These are phyloP conservation scores for Starmerella vitae DNA, from an alignment of 805 yeast genomes.

Conservation along the genomic window DNA sequence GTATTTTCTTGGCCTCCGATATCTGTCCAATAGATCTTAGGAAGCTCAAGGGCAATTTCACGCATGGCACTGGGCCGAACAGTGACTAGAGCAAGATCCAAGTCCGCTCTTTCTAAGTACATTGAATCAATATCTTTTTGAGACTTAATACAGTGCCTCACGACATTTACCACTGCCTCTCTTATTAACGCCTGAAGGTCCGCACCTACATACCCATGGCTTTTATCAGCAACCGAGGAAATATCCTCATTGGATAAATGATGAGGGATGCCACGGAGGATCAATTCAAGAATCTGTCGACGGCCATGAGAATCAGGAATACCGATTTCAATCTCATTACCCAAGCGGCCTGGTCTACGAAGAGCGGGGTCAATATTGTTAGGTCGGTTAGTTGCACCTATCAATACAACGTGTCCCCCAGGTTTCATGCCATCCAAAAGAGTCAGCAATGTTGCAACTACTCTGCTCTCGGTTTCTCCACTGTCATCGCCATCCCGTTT, in stretches of 20 bases:
- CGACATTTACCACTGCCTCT: conserved; percentile 76
- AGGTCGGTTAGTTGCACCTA: conserved; percentile 96
- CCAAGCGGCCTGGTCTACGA: conserved; percentile 79
- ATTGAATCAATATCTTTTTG: conserved; percentile 26
- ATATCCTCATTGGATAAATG: conserved; percentile 42
- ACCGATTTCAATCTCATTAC: conserved; percentile 78
- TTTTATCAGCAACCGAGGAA: conserved; percentile 50
- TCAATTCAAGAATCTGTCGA: conserved; percentile 52
- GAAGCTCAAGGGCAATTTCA: conserved; percentile 86
- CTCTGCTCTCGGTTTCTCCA: conserved; percentile 81
- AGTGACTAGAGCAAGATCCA: conserved; percentile 61
- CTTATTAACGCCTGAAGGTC: conserved; percentile 78
- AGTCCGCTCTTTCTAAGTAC: conserved; percentile 41
- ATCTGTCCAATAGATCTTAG: conserved; percentile 84
- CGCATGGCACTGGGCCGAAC: conserved; percentile 95
- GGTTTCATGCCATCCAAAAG: conserved; percentile 99
- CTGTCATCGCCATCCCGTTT: conserved; percentile 69
- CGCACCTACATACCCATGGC: conserved; percentile 97
- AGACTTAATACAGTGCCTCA: conserved; percentile 42
- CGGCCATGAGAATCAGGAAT: conserved; percentile 82
- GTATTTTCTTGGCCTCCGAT: conserved; percentile 88
- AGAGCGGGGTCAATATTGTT: conserved; percentile 95
- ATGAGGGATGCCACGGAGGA: conserved; percentile 48
- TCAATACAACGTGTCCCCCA: conserved; percentile 94
- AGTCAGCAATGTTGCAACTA: conserved; percentile 76